Conservation (phyloP, 2,329 filamentous ascomycete species). For the Neonectria neomacrospora region DNA sequence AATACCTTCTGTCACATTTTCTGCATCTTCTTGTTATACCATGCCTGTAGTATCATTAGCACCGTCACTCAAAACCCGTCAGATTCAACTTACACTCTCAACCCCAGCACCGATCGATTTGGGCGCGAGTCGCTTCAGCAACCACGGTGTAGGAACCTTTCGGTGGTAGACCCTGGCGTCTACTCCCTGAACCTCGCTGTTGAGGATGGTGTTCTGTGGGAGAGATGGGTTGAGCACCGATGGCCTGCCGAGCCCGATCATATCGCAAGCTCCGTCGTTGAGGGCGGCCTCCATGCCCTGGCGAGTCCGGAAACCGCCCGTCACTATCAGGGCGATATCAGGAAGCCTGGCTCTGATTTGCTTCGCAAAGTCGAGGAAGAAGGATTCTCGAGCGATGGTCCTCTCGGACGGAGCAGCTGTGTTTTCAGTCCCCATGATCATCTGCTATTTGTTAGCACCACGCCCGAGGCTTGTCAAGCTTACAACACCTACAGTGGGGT, state of each 20-base stretch:
- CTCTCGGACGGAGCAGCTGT: constrained; percentile 37
- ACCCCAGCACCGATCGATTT: constrained; percentile 34
- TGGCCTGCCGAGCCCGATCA: constrained; percentile 55
- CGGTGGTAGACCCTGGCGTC: constrained; percentile 28
- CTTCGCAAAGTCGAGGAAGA: constrained; percentile 74
- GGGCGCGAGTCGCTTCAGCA: constrained; percentile 30
- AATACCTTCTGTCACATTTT: neutral
- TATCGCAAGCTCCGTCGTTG: constrained; percentile 52
- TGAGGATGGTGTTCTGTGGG: constrained; percentile 45
- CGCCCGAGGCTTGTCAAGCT: constrained; percentile 6
- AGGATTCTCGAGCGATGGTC: constrained; percentile 69
- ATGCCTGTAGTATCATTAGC: constrained; percentile 4
- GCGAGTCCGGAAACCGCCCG: constrained; percentile 69
- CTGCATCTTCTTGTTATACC: constrained; percentile 12
- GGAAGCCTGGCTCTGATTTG: constrained; percentile 59
- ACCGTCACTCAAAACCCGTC: neutral
- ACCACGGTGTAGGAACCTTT: constrained; percentile 29
- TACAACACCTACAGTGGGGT: constrained; percentile 54
- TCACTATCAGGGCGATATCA: constrained; percentile 64
- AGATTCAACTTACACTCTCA: constrained; percentile 30
- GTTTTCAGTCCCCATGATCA: constrained; percentile 46
- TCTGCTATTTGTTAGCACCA: constrained; percentile 39
- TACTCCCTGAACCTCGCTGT: constrained; percentile 26
- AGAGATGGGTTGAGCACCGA: constrained; percentile 52
- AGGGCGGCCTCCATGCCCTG: constrained; percentile 55